Conservation (phyloP, 1,284 basidiomycete genomes). For the Ceratobasidium sp. region DNA sequence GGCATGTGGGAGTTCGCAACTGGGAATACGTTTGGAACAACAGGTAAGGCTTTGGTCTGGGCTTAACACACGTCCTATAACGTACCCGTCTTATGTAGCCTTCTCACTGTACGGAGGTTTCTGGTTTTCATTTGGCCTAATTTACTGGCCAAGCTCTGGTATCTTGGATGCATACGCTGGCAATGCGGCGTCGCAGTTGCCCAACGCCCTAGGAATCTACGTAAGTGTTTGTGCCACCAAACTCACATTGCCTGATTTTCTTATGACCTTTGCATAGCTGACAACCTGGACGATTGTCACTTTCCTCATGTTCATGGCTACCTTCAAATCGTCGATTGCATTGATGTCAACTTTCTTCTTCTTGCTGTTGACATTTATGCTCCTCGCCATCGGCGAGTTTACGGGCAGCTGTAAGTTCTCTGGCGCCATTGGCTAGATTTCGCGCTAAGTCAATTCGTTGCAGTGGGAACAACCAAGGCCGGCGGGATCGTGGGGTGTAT, state of each 20-base stretch:
- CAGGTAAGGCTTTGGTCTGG: conserved; percentile 46
- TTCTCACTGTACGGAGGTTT: conserved; percentile 53
- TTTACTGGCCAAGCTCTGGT: conserved; percentile 48
- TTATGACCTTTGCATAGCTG: too few species aligned
- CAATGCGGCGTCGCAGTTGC: conserved; percentile 37
- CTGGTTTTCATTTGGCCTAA: conserved; percentile 51
- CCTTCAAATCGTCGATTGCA: conserved; percentile 53
- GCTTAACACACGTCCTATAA: neutral
- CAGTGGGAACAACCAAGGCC: conserved; percentile 60
- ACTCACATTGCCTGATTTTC: too few species aligned
- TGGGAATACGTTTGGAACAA: conserved; percentile 61
- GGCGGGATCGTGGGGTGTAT: conserved; percentile 80
- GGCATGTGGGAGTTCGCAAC: conserved; percentile 59
- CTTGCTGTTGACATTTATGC: conserved; percentile 56
- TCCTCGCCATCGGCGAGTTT: conserved; percentile 49
- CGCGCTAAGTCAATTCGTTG: neutral
- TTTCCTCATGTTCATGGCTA: conserved; percentile 51
- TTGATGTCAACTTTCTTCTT: conserved; percentile 58
- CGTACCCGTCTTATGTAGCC: conserved; percentile 47
- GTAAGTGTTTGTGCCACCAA: conserved; percentile 27
- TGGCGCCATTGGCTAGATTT: neutral
- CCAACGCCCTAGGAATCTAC: conserved; percentile 48
- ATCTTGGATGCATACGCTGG: conserved; percentile 46
- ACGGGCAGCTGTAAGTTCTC: conserved; percentile 31
- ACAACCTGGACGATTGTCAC: conserved; percentile 51